Base-by-base conservation (phyloP, 768 basidiomycete species). In the Pulveroboletus frians region DNA sequence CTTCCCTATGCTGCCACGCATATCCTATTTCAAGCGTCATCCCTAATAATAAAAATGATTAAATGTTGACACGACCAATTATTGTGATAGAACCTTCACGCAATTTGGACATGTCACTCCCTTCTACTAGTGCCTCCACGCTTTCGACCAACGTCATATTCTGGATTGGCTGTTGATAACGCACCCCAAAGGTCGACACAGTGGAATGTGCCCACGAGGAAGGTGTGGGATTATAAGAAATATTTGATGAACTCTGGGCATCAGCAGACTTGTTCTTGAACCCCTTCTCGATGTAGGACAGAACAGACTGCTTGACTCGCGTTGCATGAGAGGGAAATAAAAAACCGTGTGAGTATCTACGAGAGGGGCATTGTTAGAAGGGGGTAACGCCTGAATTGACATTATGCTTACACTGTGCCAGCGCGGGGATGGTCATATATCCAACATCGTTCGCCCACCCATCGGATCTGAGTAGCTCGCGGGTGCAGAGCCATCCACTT, bases 371-470 rank as follows among this genome's bases (percentile, higher is more conserved):
- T 4, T 15, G 21, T 54, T 18, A 51, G 43, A 37, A 46, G 47
- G 40, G 56, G 20, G 32, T 29, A 30, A 52, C 20, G 31, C 17
- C 32, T 26, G 17, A 23, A 35, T 47, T 46, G 31, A 30, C 31
- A 39, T 26, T 44, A 21, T 26, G 75, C 88, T 62, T 73, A 93
- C 83, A 95, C 93, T 17, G 94, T 96, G 41, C 89, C 87, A 14
- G 89, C 83, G 42, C 92, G 85, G 2, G 95, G 95, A 69, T 97
- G 95, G 64, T 99, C 94, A 68, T 99, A 97, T 56, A 99, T 91
- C 90, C 92, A 95, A 69, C 95, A 98, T 23, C 85, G 80, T 63
- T 99, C 94, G 57, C 88, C 85, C 29, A 78, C 76, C 94, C 95
- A 98, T 38, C 91, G 80, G 35, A 99, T 80, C 56, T 86, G 78